phyloP scores from a whole-genome alignment of 2,329 filamentous ascomycete genomes.

The Drechslera avenae region DNA sequence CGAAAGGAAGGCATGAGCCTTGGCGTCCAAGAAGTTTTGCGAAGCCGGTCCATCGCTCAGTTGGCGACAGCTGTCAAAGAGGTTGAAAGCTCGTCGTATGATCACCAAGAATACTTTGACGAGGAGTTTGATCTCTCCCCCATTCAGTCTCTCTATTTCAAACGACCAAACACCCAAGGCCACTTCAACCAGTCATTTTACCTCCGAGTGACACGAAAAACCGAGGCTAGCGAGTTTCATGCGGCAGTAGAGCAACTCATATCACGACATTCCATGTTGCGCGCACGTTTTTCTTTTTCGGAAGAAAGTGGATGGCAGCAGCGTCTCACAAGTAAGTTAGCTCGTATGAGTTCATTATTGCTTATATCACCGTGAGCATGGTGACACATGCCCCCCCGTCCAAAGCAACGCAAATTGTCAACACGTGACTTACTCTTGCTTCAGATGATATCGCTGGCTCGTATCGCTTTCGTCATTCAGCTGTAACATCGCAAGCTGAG shows the following conservation, averaged over 20 bases:
- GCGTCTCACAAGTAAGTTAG: conserved; percentile 33
- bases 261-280: conserved; percentile 41
- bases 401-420: neutral
- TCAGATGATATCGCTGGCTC: conserved; percentile 32
- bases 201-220: conserved; percentile 32
- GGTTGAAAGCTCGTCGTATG: conserved; percentile 21
- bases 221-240: conserved; percentile 34
- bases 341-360: neutral
- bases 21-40: conserved; percentile 56
- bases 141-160: conserved; percentile 42
- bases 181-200: conserved; percentile 47
- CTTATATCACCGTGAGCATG: neutral
- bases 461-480: conserved; percentile 34
- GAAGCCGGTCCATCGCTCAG: conserved; percentile 52
- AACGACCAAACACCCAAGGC: conserved; percentile 38
- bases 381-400: neutral
- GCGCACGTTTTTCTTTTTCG: conserved; percentile 35
- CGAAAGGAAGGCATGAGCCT: conserved; percentile 54
- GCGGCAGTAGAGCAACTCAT: conserved; percentile 31
- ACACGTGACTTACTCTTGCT: conserved; percentile 4
- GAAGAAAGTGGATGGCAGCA: conserved; percentile 38
- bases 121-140: conserved; percentile 40
- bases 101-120: conserved; percentile 33
- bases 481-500: conserved; percentile 27
- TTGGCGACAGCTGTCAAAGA: conserved; percentile 33